These are phyloP conservation scores for Scheffersomyces parashehatae DNA, from an alignment of 1,139 yeast species.

Conservation along the genomic window DNA sequence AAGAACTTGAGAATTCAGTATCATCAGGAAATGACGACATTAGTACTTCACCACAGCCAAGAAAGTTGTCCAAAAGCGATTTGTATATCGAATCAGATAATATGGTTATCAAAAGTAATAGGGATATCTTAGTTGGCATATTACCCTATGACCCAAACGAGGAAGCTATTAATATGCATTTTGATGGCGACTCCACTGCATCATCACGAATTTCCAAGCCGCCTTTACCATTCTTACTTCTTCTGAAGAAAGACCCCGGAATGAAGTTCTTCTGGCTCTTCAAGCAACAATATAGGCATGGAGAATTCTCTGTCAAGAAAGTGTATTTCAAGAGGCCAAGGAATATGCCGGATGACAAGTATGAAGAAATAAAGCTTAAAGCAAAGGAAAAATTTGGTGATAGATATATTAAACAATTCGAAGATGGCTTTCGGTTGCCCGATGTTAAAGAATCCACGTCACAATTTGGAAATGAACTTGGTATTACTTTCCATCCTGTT, in stretches of 20 bases:
- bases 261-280: slow-evolving; percentile 13
- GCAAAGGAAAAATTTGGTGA: slow-evolving; percentile 10
- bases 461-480: slow-evolving; percentile 8
- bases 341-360: slow-evolving; percentile 4
- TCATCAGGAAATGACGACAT: background rate
- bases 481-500: slow-evolving; percentile 5
- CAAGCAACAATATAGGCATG: slow-evolving; percentile 3
- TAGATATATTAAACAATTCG: slow-evolving; percentile 12
- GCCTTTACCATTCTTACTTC: slow-evolving; percentile 13
- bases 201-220: slow-evolving; percentile 3
- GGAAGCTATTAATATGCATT: slow-evolving; percentile 12
- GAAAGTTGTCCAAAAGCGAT: background rate
- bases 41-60: background rate
- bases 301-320: slow-evolving; percentile 5
- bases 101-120: background rate
- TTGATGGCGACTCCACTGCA: slow-evolving; percentile 4
- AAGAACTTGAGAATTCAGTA: slow-evolving; percentile 8
- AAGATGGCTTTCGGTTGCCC: slow-evolving; percentile 9
- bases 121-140: slow-evolving; percentile 3
- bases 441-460: slow-evolving; percentile 15
- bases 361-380: slow-evolving; percentile 4
- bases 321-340: slow-evolving; percentile 8
- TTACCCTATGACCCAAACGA: slow-evolving; percentile 4
- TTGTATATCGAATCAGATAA: slow-evolving; percentile 4
- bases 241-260: slow-evolving; percentile 21